Evolutionary conservation across 139 green algal species (phyloP), one percentile per base, ranked within the genome.

Genomic region (Chlorella sp.): DNA sequence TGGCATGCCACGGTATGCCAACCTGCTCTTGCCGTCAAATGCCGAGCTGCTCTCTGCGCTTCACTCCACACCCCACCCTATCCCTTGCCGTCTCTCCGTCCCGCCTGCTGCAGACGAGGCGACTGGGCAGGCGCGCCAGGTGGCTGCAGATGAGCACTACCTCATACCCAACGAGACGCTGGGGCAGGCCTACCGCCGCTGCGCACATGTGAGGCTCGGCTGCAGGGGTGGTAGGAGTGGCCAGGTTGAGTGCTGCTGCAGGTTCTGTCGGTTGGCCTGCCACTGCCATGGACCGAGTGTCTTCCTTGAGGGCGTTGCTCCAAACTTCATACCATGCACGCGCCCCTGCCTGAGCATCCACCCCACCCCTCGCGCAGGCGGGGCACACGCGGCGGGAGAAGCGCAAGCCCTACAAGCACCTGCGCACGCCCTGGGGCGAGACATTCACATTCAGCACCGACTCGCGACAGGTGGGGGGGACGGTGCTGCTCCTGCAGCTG

Each of bases 391-490:
- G 78, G 63, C 55, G 34, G 18, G 78, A 84, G 78, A 64, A 75
- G 63, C 41, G 76, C 60, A 82, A 75, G 51, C 74, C 70, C 38
- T 87, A 88, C 62, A 44, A 55, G 39, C 28, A 85, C 62, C 63
- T 90, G 60, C 32, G 36, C 80, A 90, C 86, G 26, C 86, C 86
- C 36, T 80, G 81, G 74, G 68, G 64, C 9, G 64, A 90, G 47
- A 82, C 81, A 1, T 90, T 90, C 30, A 3, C 16, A 18, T 90
- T 90, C 57, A 65, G 30, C 28, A 38, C 44, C 15, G 51, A 75
- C 28, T 23, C 60, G 15, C 56, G 86, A 9, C 51, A 60, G 51
- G 51, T 60, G 51, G 12, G 51, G 12, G 2, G 2, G 51, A n/a
- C n/a, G n/a, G n/a, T n/a, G n/a, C n/a, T n/a, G n/a, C n/a, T n/a